phyloP scores from a whole-genome alignment of 176 grass and related monocot genomes.

The Hordeum marinum region DNA sequence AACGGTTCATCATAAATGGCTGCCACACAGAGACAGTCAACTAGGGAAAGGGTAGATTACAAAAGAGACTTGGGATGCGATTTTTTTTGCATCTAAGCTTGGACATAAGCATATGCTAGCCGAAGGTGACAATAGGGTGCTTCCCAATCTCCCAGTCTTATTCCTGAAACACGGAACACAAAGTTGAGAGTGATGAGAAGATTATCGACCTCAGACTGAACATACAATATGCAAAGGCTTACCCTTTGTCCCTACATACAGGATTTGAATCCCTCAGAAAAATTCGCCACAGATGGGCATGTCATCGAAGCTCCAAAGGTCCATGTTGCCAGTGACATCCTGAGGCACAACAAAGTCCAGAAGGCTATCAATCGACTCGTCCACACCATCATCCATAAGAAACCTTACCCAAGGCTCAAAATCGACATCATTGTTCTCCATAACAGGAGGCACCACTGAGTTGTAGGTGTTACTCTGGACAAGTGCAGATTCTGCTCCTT shows the following conservation, averaged over 20 bases:
- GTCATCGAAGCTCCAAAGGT: conserved; percentile 79
- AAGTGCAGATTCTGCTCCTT: conserved; percentile 12
- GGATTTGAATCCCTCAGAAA: conserved; percentile 14
- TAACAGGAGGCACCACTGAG: conserved; percentile 10
- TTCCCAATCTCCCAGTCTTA: conserved; percentile 32
- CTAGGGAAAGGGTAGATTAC: neutral
- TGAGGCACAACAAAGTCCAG: conserved; percentile 36
- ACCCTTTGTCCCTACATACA: conserved; percentile 41
- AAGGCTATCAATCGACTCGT: conserved; percentile 50
- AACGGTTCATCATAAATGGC: neutral
- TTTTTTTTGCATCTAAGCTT: conserved; percentile 34
- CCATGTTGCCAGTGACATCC: conserved; percentile 43
- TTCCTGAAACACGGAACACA: conserved; percentile 30
- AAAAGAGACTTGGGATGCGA: conserved; percentile 33
- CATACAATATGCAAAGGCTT: neutral
- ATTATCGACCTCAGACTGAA: neutral
- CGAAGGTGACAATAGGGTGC: conserved; percentile 33
- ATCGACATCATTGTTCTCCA: conserved; percentile 35
- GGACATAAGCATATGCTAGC: conserved; percentile 30
- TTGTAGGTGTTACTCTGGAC: neutral
- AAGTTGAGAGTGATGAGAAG: neutral
- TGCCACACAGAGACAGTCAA: conserved; percentile 7
- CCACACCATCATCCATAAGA: conserved; percentile 33
- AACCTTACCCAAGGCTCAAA: conserved; percentile 54
- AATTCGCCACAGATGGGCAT: conserved; percentile 30